These are phyloP conservation scores for Leccinum obscurum DNA, from an alignment of 768 basidiomycete genomes.

Conservation along the genomic window DNA sequence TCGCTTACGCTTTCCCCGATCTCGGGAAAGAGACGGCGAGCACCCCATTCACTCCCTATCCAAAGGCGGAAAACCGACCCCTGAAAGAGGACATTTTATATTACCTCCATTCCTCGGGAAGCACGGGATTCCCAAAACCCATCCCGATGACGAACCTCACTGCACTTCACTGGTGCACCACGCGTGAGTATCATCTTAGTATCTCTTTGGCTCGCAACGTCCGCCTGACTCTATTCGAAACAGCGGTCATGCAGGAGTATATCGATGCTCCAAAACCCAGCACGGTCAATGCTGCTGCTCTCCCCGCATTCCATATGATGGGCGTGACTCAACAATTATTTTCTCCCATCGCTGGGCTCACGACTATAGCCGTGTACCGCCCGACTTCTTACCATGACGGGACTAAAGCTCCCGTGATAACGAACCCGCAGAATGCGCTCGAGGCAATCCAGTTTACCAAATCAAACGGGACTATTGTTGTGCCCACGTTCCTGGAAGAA, in stretches of 20 bases:
- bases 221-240: background rate
- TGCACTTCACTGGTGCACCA: too few species aligned
- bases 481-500: conserved; percentile 27
- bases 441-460: conserved; percentile 18
- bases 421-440: conserved; percentile 25
- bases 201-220: background rate
- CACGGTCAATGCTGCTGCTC: background rate
- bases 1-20: too few species aligned
- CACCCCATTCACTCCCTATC: too few species aligned
- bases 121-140: too few species aligned
- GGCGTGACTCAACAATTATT: background rate
- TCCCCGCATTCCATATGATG: conserved; percentile 1
- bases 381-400: background rate
- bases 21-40: too few species aligned
- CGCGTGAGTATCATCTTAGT: background rate
- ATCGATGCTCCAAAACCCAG: background rate
- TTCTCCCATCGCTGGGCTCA: background rate
- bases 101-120: too few species aligned
- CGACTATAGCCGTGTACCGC: background rate
- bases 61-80: too few species aligned
- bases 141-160: too few species aligned
- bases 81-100: too few species aligned
- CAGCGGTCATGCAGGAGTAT: background rate
- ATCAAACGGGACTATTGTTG: conserved; percentile 13
- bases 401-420: conserved; percentile 18